phyloP scores from a whole-genome alignment of 2,329 filamentous ascomycete species.

The Ophiosphaerella korrae region DNA sequence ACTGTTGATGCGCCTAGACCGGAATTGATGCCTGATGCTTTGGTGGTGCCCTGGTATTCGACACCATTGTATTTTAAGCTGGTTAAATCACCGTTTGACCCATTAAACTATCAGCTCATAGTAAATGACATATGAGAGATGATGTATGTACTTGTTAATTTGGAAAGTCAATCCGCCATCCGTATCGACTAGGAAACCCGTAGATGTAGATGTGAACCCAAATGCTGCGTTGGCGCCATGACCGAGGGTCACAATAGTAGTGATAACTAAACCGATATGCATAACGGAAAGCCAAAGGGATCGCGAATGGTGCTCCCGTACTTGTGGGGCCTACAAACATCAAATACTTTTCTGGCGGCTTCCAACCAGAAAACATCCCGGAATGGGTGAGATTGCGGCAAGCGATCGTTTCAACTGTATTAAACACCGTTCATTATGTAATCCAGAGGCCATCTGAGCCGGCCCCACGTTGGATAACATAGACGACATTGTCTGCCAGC shows the following conservation, averaged over 20 bases:
- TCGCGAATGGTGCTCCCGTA: not conserved
- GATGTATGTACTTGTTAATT: conserved; percentile 15
- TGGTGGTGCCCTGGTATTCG: conserved; percentile 26
- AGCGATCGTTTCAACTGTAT: too few species aligned
- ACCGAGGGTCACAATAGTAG: conserved; percentile 8
- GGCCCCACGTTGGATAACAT: too few species aligned
- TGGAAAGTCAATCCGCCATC: conserved; percentile 26
- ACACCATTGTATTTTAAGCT: conserved; percentile 28
- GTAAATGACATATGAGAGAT: not conserved
- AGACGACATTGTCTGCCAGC: too few species aligned
- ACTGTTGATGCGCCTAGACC: conserved; percentile 26
- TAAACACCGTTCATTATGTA: too few species aligned
- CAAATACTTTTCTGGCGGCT: not conserved
- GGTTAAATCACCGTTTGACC: conserved; percentile 28
- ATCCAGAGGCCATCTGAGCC: too few species aligned
- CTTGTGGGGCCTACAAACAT: not conserved
- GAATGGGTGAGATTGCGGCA: too few species aligned
- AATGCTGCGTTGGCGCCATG: conserved; percentile 20
- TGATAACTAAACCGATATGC: not conserved
- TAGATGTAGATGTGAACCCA: conserved; percentile 23
- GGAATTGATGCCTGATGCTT: conserved; percentile 28
- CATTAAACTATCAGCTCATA: not conserved
- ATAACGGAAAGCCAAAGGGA: conserved; percentile 1
- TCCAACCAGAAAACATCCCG: not conserved
- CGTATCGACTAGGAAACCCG: conserved; percentile 25